Evolutionary conservation across 2,329 filamentous ascomycete genomes (phyloP), one percentile per base, ranked within the genome.

Genomic region (Monosporascus sp.): DNA sequence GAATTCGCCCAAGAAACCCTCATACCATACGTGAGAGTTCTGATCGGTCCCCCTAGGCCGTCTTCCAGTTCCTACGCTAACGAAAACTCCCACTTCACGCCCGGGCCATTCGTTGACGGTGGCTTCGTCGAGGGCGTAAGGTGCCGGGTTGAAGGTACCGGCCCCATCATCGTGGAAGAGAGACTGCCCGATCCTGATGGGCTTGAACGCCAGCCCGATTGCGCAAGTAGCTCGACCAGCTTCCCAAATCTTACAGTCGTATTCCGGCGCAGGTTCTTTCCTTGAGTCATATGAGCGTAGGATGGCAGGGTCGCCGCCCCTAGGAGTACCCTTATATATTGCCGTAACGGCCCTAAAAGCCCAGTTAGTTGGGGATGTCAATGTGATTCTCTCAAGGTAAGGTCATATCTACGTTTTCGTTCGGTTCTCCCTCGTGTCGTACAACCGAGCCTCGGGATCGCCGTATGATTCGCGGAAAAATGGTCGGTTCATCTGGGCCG

Each of bases 231-330:
- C 94, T 55, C 94, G 84, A 11, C 94, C 94, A 5, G 94, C 94
- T 72, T 99, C 87, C 94, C 94, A 99, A 53, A 99, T 94, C 46
- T 87, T 96, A 71, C 92, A 96, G 65, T 96, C 89, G 56, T 90
- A 93, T 69, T 97, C 92, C 2, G 93, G 89, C 0, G 91, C 82
- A 0, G 92, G 88, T 69, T 97, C 94, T 69, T 88, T 90, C 63
- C 93, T 83, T 17, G 94, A 97, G 68, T 97, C 93, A 71, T 99
- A 99, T 2, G 93, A 97, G 59, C 94, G 86, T 51, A 99, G 76
- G 54, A 97, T 71, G 8, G 86, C 86, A 2, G 92, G 81, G 2
- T 83, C 77, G 6, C 82, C 81, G 39, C 83, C 83, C 60, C 82
- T 84, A 3, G 79, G 78, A 0, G 90, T 92, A 45, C 90, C 91